phyloP scores from a whole-genome alignment of 164 flowering plant species.

The Magnolia officinalis region DNA sequence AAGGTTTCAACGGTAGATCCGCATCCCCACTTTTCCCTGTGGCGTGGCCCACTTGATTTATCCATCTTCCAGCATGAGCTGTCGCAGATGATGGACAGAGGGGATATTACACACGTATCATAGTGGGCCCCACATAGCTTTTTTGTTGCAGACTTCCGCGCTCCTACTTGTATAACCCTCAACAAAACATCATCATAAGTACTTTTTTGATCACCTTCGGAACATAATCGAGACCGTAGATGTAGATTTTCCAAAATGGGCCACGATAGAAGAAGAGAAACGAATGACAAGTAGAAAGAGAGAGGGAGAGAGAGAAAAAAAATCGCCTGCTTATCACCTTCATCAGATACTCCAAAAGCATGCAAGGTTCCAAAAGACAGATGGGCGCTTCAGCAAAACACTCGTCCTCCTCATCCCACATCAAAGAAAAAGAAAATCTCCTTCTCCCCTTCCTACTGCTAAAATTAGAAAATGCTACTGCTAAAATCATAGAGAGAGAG shows the following conservation, averaged over 20 bases:
- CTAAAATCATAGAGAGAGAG: not conserved
- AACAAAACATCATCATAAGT: not conserved
- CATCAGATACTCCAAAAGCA: not conserved
- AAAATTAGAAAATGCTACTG: not conserved
- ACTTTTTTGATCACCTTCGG: not conserved
- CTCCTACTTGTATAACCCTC: too few species aligned
- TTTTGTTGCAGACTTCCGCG: too few species aligned
- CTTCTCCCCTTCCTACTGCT: not conserved
- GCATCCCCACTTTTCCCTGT: too few species aligned
- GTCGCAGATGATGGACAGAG: too few species aligned
- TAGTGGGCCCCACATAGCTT: too few species aligned
- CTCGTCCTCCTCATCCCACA: not conserved
- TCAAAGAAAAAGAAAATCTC: not conserved
- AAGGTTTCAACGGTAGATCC: too few species aligned
- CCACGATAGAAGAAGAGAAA: not conserved
- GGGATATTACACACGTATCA: too few species aligned
- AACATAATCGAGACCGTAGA: not conserved
- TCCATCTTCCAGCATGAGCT: too few species aligned
- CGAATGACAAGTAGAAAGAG: not conserved
- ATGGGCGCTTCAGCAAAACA: not conserved
- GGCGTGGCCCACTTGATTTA: too few species aligned
- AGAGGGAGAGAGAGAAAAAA: not conserved
- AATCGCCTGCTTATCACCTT: not conserved
- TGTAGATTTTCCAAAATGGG: not conserved
- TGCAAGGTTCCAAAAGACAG: not conserved